Conservation (phyloP, 345 rosid genomes). For the Syzygium oleosum region DNA sequence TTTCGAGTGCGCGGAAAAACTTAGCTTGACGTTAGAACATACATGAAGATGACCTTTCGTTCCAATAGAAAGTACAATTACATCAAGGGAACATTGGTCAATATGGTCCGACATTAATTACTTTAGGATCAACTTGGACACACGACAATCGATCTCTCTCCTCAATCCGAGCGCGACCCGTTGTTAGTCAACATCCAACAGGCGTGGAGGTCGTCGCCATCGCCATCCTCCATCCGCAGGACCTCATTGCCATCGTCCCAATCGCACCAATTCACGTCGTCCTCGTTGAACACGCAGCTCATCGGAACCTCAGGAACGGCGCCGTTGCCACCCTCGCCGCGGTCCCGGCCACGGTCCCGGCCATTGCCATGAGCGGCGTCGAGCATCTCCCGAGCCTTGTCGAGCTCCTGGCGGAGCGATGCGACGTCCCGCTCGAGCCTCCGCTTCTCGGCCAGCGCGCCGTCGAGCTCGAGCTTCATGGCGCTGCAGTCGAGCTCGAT, state of each 20-base stretch:
- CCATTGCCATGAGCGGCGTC: conserved; percentile 2
- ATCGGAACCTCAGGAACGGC: background rate
- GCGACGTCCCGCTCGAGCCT: conserved; percentile 56
- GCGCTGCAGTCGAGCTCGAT: conserved; percentile 53
- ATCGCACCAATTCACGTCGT: background rate
- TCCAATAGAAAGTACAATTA: background rate
- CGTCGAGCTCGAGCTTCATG: conserved; percentile 49
- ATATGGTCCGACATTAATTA: background rate
- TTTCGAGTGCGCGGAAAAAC: background rate
- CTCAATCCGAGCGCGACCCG: conserved; percentile 39
- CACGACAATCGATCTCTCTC: background rate
- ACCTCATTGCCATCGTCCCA: conserved; percentile 15
- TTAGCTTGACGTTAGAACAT: background rate
- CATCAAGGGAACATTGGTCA: background rate
- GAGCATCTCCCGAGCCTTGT: conserved; percentile 35
- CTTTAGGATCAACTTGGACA: background rate
- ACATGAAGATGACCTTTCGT: background rate
- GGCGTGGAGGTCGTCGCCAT: conserved; percentile 48
- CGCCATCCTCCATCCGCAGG: conserved; percentile 21
- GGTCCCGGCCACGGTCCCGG: background rate
- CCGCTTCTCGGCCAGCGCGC: conserved; percentile 40
- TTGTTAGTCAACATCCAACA: conserved; percentile 31
- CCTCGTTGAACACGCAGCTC: background rate
- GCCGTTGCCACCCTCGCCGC: background rate
- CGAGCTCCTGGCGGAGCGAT: conserved; percentile 60